Percentiles rank a stretch among this genome's conserved stretches.
phyloP scores from a whole-genome alignment of 495 filamentous ascomycete species.

The Cenococcum geophilum region DNA sequence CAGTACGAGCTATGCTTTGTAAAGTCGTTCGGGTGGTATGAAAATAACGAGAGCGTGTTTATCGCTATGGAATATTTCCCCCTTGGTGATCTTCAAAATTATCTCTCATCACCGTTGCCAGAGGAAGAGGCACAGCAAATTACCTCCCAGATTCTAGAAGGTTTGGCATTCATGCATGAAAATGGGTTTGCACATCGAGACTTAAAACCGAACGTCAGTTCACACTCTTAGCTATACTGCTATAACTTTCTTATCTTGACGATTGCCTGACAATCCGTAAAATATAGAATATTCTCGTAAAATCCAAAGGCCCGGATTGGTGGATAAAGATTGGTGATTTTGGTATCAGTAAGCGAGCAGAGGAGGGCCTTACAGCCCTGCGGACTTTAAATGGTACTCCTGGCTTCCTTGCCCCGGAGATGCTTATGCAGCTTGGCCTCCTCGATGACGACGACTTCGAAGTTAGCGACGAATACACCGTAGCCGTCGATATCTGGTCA shows the following conservation, averaged over 20 bases:
- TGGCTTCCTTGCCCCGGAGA: conserved; percentile 31
- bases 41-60: conserved; percentile 31
- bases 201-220: conserved; percentile 28
- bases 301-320: conserved; percentile 23
- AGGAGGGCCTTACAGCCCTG: conserved; percentile 17
- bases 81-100: conserved; percentile 25
- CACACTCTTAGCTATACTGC: not conserved
- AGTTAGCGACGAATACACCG: not conserved
- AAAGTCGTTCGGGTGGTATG: conserved; percentile 41
- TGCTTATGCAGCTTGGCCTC: conserved; percentile 21
- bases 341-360: conserved; percentile 27
- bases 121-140: conserved; percentile 19
- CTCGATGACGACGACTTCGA: not conserved
- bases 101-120: conserved; percentile 10
- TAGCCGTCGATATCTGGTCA: conserved; percentile 14
- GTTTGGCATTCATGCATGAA: conserved; percentile 27
- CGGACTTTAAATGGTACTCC: conserved; percentile 27
- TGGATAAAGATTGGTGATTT: conserved; percentile 31
- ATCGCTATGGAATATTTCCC: conserved; percentile 46
- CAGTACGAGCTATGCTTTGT: conserved; percentile 30
- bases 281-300: conserved; percentile 30
- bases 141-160: conserved; percentile 22
- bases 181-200: conserved; percentile 34
- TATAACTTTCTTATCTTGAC: not conserved
- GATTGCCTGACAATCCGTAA: not conserved